Conservation (phyloP, 306 rosid species). For the Hippophae rhamnoides region DNA sequence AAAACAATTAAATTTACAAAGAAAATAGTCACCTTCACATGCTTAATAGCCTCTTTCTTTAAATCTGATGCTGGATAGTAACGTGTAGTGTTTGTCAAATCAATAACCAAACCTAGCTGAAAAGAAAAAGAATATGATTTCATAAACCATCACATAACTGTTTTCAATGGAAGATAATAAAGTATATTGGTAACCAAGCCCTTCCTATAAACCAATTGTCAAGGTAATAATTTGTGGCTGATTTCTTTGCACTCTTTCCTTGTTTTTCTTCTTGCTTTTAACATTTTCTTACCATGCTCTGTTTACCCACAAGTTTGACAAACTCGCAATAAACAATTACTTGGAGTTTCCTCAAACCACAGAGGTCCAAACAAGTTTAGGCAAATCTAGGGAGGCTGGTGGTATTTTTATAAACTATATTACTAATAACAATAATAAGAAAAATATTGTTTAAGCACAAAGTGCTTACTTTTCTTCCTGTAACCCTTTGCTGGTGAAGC, state of each 20-base stretch:
- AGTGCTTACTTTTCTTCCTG: slow-evolving; percentile 72
- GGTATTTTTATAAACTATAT: not conserved
- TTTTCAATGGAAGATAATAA: too few relatives aligned
- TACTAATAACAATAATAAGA: not conserved
- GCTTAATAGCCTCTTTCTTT: slow-evolving; percentile 93
- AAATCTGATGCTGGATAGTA: slow-evolving; percentile 73
- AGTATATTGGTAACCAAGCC: too few relatives aligned
- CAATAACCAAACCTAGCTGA: slow-evolving; percentile 99
- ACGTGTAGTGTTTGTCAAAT: slow-evolving; percentile 86
- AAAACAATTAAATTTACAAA: slow-evolving; percentile 11
- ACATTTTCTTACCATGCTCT: too few relatives aligned
- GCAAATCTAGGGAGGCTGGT: too few relatives aligned
- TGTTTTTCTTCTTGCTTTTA: too few relatives aligned
- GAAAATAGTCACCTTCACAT: slow-evolving; percentile 63
- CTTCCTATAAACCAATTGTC: too few relatives aligned
- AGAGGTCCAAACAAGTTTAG: too few relatives aligned
- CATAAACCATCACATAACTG: slow-evolving; percentile 14
- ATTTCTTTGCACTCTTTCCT: too few relatives aligned
- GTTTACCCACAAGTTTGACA: too few relatives aligned
- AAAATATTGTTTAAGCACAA: not conserved
- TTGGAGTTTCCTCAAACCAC: too few relatives aligned
- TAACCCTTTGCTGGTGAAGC: slow-evolving; percentile 84
- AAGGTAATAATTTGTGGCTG: too few relatives aligned
- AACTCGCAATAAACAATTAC: too few relatives aligned
- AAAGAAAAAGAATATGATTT: slow-evolving; percentile 23